Evolutionary conservation across 352 stramenopile genomes (phyloP), one percentile per base, ranked within the genome.

Genomic region (Globisporangium splendens): DNA sequence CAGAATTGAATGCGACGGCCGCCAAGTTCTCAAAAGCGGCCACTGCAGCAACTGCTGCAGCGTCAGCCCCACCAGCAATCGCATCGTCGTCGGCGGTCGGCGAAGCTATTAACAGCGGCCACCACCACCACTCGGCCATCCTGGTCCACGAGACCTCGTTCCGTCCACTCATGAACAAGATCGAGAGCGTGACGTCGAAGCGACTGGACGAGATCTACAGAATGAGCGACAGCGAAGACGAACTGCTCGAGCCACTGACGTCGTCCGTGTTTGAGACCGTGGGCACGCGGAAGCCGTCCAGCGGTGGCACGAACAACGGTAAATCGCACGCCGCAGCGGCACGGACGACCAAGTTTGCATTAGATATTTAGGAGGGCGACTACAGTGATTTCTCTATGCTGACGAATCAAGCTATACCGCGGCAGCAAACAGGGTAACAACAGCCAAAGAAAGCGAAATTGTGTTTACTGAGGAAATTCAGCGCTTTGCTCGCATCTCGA

Each of bases 201-300:
- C 73, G 79, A 11, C 46, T 94, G 42, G 70, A 92, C 54, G 80
- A 91, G 56, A 94, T 94, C 41, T 94, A 91, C 63, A 46, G 57
- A 56, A 92, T 94, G 84, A 94, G 84, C 51, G 84, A 94, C 64
- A 92, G 82, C 24, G 84, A 94, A 61, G 84, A 94, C 51, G 84
- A 94, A 56, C 41, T 82, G 1, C 42, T 94, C 17, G 84, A 94
- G 53, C 72, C 72, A 12, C 59, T 90, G 33, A 83, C 72, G 15
- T 73, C 78, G 0, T 72, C 72, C 0, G 76, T 91, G 18, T 80
- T 79, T 35, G 82, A 91, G 43, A 61, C 54, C 3, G 18, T 65
- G 17, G 54, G 67, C 13, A 47, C 54, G n/a, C 72, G 66, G 35
- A 91, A 88, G 44, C 28, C 59, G 0, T 47, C 59, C 42, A 74